Evolutionary conservation across 176 grass and related monocot species (phyloP), one percentile per base, ranked within the genome.

Genomic region (Carex cristatella): DNA sequence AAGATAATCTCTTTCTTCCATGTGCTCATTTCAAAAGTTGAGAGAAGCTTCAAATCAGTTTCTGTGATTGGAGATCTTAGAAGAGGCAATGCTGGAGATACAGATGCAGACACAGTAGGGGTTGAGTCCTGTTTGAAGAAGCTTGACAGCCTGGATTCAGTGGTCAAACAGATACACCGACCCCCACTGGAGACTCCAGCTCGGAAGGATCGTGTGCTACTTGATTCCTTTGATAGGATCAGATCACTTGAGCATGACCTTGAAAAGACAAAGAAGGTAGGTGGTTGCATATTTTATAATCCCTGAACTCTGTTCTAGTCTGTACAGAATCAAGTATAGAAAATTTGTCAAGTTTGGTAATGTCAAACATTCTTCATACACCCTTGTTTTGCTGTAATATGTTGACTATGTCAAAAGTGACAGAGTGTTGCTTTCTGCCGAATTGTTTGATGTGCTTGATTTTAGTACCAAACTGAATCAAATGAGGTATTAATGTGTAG

Each of bases 141-240:
- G 31, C 92, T 97, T 81, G 88, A 97, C 80, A 91, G 87, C 84
- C 92, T 93, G 44, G 96, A 98, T 59, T 90, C 79, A 2, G 61
- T 91, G 86, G 86, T 92, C 85, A 90, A 93, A 87, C 84, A 97
- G 85, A 91, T 98, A 63, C 92, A 91, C 72, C 90, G 66, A 88
- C 94, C 92, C 82, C 91, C 96, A 67, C 86, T 87, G 13, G 88
- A 99, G 79, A 92, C 91, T 81, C 92, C 89, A 69, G 66, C 71
- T 65, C 91, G 93, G 74, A 95, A 95, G 83, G 90, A 99, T 72
- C 90, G 56, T 72, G 90, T 85, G 84, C 86, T 99, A 80, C 89
- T 85, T 72, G 93, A 95, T 89, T 99, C 96, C 88, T 95, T 91
- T 87, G 87, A 95, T 84, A 95, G 93, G 79, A 99, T 99, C 89